Evolutionary conservation across 2,329 filamentous ascomycete genomes (phyloP), one percentile per base, ranked within the genome.

Genomic region (Cytospora chrysosperma): DNA sequence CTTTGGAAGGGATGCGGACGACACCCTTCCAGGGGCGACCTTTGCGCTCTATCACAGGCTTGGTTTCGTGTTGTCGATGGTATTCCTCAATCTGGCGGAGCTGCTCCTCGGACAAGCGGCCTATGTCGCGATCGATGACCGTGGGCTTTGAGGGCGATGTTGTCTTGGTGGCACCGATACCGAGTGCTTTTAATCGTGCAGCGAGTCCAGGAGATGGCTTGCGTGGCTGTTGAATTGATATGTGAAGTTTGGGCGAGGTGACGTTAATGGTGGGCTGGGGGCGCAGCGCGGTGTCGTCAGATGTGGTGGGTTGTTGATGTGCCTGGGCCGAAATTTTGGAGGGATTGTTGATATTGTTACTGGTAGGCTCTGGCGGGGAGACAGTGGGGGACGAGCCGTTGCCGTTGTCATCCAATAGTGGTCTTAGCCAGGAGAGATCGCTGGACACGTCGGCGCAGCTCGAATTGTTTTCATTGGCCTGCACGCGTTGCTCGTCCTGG

Each of bases 21-120:
- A 85, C 83, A 74, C 86, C 87, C 78, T 85, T 90, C 89, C 89
- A 92, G 70, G 88, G 84, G 72, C 87, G 86, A 72, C 89, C 89
- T 71, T 88, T 83, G 72, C 88, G 83, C 74, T 88, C 81, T 70
- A 91, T 79, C 68, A 78, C 79, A 68, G 79, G 79, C 67, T 72
- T 72, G 68, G 73, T 67, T 27, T 83, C 85, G 72, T 80, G 80
- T 65, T 85, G 82, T 68, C 83, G 82, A 72, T 90, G 87, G 65
- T 85, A 84, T 68, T 85, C 80, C 77, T 93, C 89, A 70, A 92
- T 83, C 71, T 87, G 82, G 69, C 86, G 84, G 63, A 92, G 81
- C 70, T 91, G 88, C 68, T 87, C 81, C 75, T 91, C 87, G 70
- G 89, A 82, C 61, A 92, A 85, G 65, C 89, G 86, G 68, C 89